Percentiles rank a stretch among this genome's conserved stretches.
phyloP scores from a whole-genome alignment of 352 stramenopile genomes.

The Pythium myriotylum region DNA sequence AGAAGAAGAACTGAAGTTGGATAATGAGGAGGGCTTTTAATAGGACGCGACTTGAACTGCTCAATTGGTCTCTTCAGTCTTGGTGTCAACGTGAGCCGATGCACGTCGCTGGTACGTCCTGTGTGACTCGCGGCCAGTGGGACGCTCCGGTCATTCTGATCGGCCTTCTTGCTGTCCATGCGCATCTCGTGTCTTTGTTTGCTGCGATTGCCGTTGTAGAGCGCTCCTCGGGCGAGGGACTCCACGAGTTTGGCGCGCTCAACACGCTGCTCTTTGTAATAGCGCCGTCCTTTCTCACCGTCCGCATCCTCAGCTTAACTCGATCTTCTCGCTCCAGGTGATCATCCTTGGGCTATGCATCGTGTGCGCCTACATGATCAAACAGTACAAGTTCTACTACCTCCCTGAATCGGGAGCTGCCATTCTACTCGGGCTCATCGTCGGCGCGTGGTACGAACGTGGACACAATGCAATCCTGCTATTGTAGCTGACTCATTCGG shows the following conservation, averaged over 20 bases:
- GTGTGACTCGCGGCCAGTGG: too few species aligned
- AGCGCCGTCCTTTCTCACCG: background rate
- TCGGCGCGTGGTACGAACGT: conserved; percentile 64
- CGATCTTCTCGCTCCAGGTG: conserved; percentile 37
- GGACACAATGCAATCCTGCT: background rate
- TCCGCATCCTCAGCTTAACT: background rate
- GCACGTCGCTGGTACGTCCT: conserved; percentile 4
- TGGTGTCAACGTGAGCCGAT: too few species aligned
- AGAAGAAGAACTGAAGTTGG: conserved; percentile 22
- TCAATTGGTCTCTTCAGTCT: too few species aligned
- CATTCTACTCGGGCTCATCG: conserved; percentile 90
- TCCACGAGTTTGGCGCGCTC: conserved; percentile 86
- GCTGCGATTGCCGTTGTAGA: too few species aligned
- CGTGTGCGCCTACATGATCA: conserved; percentile 90
- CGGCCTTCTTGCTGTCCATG: too few species aligned
- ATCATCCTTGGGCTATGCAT: conserved; percentile 90
- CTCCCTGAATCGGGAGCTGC: conserved; percentile 89
- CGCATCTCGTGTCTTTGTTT: too few species aligned
- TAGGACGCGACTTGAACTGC: background rate
- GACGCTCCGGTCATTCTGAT: too few species aligned
- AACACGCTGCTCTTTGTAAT: conserved; percentile 89
- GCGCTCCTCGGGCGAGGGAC: conserved; percentile 48
- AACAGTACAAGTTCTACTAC: conserved; percentile 91
- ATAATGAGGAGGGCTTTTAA: background rate
- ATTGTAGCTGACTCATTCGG: background rate